Percentiles rank a stretch among this genome's conserved stretches.
phyloP scores from a whole-genome alignment of 345 rosid species.

The Noccaea caerulescens region DNA sequence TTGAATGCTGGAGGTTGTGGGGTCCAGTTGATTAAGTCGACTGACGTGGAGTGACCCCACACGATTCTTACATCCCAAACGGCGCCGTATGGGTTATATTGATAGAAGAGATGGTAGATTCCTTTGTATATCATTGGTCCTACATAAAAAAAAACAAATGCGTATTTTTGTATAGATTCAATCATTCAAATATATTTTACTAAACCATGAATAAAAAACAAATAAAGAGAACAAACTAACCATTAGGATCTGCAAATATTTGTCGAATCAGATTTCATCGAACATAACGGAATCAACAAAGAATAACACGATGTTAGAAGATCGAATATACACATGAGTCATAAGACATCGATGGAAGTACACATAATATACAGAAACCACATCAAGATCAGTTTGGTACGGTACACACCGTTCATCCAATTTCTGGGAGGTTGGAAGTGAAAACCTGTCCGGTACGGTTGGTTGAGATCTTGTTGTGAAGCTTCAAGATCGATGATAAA shows the following conservation, averaged over 20 bases:
- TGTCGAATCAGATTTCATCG: slow-evolving; percentile 28
- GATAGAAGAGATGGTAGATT: slow-evolving; percentile 71
- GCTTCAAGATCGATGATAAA: slow-evolving; percentile 36
- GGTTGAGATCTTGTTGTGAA: slow-evolving; percentile 36
- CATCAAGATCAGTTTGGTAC: neutral
- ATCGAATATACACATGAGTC: neutral
- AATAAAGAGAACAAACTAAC: slow-evolving; percentile 54
- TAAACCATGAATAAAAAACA: neutral
- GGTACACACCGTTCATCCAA: slow-evolving; percentile 73
- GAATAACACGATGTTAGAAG: slow-evolving; percentile 20
- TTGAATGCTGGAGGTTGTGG: slow-evolving; percentile 54
- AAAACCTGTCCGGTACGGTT: slow-evolving; percentile 69
- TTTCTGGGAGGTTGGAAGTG: slow-evolving; percentile 76
- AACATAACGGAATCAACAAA: slow-evolving; percentile 3
- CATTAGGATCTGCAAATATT: slow-evolving; percentile 67
- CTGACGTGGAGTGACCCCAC: slow-evolving; percentile 86
- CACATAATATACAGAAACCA: neutral
- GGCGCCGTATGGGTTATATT: slow-evolving; percentile 65
- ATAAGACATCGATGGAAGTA: neutral
- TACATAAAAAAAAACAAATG: slow-evolving; percentile 25
- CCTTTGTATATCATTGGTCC: slow-evolving; percentile 77
- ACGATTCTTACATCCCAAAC: slow-evolving; percentile 66
- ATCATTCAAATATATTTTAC: neutral
- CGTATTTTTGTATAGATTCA: neutral
- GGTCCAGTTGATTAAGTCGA: slow-evolving; percentile 70